These are phyloP conservation scores for Pleurotus pulmonarius DNA, from an alignment of 768 basidiomycete genomes.

Conservation along the genomic window DNA sequence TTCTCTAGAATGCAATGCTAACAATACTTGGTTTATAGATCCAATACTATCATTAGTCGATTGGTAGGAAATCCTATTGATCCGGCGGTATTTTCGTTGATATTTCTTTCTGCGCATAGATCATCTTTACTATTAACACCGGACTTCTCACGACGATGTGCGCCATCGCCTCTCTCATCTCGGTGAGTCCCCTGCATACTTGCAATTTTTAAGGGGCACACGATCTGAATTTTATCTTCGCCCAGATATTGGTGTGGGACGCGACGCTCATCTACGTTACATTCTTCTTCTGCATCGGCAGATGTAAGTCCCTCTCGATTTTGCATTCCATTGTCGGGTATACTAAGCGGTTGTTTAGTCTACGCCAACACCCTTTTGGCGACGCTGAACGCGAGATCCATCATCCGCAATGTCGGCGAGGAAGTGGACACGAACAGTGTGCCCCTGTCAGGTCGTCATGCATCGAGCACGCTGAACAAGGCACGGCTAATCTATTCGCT, in stretches of 20 bases:
- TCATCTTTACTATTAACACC: conserved; percentile 41
- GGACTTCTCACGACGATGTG: conserved; percentile 44
- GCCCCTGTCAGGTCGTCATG: conserved; percentile 29
- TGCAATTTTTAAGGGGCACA: conserved; percentile 1
- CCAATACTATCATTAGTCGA: conserved; percentile 45
- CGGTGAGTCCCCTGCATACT: conserved; percentile 27
- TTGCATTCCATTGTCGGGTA: not conserved
- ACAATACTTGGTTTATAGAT: conserved; percentile 19
- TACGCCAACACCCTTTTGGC: conserved; percentile 62
- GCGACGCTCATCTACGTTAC: conserved; percentile 52
- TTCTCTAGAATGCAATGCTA: conserved; percentile 1
- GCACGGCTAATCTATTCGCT: no score
- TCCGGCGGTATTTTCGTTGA: conserved; percentile 14
- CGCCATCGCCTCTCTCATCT: conserved; percentile 52
- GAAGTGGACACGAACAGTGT: conserved; percentile 42
- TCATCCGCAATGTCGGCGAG: conserved; percentile 39
- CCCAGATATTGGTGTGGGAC: conserved; percentile 43
- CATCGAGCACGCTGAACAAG: not conserved
- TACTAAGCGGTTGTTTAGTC: conserved; percentile 28
- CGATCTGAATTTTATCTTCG: not conserved
- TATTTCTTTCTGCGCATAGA: conserved; percentile 19
- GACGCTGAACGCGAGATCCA: conserved; percentile 51
- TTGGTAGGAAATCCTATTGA: conserved; percentile 24
- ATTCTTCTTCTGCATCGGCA: conserved; percentile 59
- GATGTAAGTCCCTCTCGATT: conserved; percentile 40